phyloP scores from a whole-genome alignment of 2,329 filamentous ascomycete species.

The Plectosphaerella plurivora region DNA sequence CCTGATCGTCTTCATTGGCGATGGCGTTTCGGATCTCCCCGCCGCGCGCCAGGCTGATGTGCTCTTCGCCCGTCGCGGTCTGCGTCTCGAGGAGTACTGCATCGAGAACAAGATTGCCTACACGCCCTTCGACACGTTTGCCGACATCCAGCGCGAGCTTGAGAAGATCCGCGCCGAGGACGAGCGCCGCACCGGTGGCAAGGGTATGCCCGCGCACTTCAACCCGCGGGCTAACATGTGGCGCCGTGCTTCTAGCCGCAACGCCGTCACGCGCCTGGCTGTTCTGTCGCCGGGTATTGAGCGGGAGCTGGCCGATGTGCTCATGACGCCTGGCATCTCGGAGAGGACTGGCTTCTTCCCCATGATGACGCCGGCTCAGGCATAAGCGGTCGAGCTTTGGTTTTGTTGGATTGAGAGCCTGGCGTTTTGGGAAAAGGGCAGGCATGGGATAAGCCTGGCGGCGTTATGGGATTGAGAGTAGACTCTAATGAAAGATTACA shows the following conservation, averaged over 20 bases:
- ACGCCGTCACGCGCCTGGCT: conserved; percentile 35
- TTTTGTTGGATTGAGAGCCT: neutral
- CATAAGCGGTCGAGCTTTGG: neutral
- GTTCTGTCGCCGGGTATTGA: conserved; percentile 41
- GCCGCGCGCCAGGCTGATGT: conserved; percentile 64
- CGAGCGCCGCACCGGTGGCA: conserved; percentile 54
- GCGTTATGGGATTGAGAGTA: no score
- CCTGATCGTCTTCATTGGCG: conserved; percentile 65
- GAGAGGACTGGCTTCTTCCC: conserved; percentile 4
- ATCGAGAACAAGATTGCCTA: conserved; percentile 55
- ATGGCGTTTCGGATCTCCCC: conserved; percentile 63
- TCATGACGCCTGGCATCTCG: conserved; percentile 25
- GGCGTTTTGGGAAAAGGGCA: neutral
- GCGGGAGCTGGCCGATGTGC: conserved; percentile 55
- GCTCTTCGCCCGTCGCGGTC: conserved; percentile 61
- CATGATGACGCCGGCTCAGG: neutral
- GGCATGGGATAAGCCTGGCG: no score
- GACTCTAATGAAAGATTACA: no score
- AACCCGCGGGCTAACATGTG: conserved; percentile 67
- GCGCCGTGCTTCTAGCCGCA: conserved; percentile 57
- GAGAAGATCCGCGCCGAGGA: conserved; percentile 54
- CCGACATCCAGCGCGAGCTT: conserved; percentile 59
- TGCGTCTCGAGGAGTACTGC: conserved; percentile 64
- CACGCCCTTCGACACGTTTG: conserved; percentile 61
- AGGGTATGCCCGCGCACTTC: conserved; percentile 55